Conservation (phyloP, 2,329 filamentous ascomycete genomes). For the Fusarium sacchari region DNA sequence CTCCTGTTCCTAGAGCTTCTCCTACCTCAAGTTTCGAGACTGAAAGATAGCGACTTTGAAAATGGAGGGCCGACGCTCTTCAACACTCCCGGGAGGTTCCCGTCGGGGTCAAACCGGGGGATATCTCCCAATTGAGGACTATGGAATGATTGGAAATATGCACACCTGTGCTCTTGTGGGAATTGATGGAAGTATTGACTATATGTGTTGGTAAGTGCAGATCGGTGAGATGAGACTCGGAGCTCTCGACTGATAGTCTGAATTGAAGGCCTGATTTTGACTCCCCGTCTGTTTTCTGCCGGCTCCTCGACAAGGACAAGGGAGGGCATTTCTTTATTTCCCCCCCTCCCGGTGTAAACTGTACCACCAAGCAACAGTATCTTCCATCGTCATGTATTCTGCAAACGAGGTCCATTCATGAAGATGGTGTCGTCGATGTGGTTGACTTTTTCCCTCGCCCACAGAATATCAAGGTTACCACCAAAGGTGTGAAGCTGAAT, state of each 20-base stretch:
- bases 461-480: conserved; percentile 64
- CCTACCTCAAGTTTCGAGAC: neutral
- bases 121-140: conserved; percentile 76
- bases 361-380: conserved; percentile 81
- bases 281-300: conserved; percentile 79
- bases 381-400: conserved; percentile 79
- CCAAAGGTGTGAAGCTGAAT: conserved; percentile 58
- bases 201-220: conserved; percentile 75
- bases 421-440: conserved; percentile 77
- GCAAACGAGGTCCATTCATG: conserved; percentile 80
- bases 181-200: conserved; percentile 78
- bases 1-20: neutral
- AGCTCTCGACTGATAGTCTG: neutral
- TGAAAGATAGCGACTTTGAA: neutral
- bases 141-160: conserved; percentile 85
- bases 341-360: conserved; percentile 60
- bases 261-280: conserved; percentile 76
- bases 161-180: conserved; percentile 79
- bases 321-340: conserved; percentile 78
- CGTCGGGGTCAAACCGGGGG: conserved; percentile 54
- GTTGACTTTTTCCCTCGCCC: conserved; percentile 81
- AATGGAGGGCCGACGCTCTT: conserved; percentile 50
- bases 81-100: conserved; percentile 46
- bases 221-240: neutral
- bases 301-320: conserved; percentile 77